A percentile compares a stretch with the other conserved stretches of the same genome.
Evolutionary conservation across 768 basidiomycete species (phyloP).

Genomic region (Mycena albidolilacea): DNA sequence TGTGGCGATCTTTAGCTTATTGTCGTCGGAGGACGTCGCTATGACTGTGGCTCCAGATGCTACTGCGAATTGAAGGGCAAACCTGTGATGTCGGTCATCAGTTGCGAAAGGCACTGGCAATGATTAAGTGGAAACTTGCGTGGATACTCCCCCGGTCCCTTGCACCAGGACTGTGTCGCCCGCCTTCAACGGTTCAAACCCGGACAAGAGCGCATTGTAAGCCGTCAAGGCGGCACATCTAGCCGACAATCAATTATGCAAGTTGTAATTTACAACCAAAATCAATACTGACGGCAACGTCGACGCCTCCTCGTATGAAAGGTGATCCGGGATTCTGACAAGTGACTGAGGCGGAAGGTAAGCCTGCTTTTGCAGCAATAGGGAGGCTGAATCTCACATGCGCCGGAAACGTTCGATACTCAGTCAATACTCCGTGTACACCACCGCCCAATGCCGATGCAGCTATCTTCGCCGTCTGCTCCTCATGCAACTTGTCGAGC

Average conservation of each 20-base stretch:
- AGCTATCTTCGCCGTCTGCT: constrained; percentile 33
- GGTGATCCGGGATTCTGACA: constrained; percentile 67
- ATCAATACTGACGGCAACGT: constrained; percentile 66
- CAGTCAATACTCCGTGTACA: constrained; percentile 66
- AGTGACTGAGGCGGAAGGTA: constrained; percentile 53
- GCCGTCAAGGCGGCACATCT: constrained; percentile 65
- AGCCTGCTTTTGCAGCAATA: too few relatives aligned
- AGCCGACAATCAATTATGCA: neutral
- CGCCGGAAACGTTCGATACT: constrained; percentile 67
- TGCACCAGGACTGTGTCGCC: constrained; percentile 64
- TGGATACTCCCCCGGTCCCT: constrained; percentile 62
- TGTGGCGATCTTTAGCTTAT: constrained; percentile 59
- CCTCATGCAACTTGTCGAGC: constrained; percentile 61
- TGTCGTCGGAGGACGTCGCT: constrained; percentile 65
- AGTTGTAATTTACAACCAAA: constrained; percentile 11
- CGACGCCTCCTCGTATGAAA: constrained; percentile 75
- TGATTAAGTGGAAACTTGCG: constrained; percentile 42
- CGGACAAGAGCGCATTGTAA: constrained; percentile 60
- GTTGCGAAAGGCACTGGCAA: constrained; percentile 33
- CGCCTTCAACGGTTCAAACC: constrained; percentile 55
- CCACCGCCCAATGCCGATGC: constrained; percentile 56
- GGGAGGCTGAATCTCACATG: constrained; percentile 45
- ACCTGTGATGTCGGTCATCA: constrained; percentile 43
- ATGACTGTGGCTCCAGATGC: constrained; percentile 67
- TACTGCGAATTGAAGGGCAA: constrained; percentile 64